Evolutionary conservation across 371 early-diverging fungal genomes (phyloP).

Genomic region (Syncephalis fuscata): DNA sequence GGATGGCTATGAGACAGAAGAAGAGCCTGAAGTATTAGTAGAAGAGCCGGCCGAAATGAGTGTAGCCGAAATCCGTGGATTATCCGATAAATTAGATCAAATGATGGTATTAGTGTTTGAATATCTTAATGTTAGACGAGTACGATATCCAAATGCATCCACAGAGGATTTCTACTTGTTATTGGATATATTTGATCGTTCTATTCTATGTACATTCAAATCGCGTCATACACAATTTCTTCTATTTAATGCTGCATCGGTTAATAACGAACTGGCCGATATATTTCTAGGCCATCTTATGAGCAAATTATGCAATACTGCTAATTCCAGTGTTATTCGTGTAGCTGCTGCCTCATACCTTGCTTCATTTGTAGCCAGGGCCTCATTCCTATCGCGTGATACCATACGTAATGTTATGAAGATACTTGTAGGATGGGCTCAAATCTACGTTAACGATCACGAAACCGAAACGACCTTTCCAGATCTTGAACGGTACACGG

Average conservation of each 20-base stretch:
- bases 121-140: conserved; percentile 23
- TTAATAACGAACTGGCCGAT: conserved; percentile 46
- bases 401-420: conserved; percentile 44
- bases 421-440: conserved; percentile 48
- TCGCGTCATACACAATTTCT: conserved; percentile 87
- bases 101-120: conserved; percentile 55
- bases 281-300: conserved; percentile 63
- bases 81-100: conserved; percentile 71
- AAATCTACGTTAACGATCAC: conserved; percentile 41
- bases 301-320: conserved; percentile 31
- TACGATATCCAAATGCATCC: conserved; percentile 7
- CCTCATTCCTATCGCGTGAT: conserved; percentile 41
- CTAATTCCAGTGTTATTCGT: conserved; percentile 48
- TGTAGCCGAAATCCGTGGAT: conserved; percentile 23
- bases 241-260: conserved; percentile 63
- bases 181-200: conserved; percentile 61
- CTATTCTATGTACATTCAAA: conserved; percentile 71
- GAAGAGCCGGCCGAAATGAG: conserved; percentile 15
- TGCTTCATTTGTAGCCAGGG: conserved; percentile 79
- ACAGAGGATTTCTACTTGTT: conserved; percentile 38
- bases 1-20: conserved; percentile 5
- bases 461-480: conserved; percentile 24
- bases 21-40: background rate
- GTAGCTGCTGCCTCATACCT: conserved; percentile 74
- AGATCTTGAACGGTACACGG: conserved; percentile 39